phyloP scores from a whole-genome alignment of 257 asterid species.

The Pogostemon cablin region DNA sequence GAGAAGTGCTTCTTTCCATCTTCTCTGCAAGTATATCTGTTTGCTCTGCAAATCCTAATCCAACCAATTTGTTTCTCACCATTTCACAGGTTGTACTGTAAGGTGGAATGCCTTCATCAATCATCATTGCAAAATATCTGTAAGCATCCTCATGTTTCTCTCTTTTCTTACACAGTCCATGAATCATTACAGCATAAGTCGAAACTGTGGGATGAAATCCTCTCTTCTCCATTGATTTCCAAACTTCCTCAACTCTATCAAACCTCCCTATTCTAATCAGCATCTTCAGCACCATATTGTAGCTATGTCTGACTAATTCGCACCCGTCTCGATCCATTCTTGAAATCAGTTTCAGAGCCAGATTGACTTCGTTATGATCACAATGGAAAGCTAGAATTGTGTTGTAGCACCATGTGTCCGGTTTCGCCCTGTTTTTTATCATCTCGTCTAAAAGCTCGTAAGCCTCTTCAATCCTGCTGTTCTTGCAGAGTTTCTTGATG shows the following conservation, averaged over 20 bases:
- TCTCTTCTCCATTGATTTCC: slow-evolving; percentile 73
- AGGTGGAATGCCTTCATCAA: slow-evolving; percentile 94
- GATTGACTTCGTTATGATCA: slow-evolving; percentile 75
- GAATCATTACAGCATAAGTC: slow-evolving; percentile 84
- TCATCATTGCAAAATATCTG: slow-evolving; percentile 75
- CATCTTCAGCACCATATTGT: slow-evolving; percentile 88
- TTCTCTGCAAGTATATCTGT: slow-evolving; percentile 74
- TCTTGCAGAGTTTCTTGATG: slow-evolving; percentile 75
- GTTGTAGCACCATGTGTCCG: slow-evolving; percentile 82
- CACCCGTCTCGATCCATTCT: slow-evolving; percentile 60
- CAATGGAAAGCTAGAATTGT: slow-evolving; percentile 67
- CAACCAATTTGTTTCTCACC: slow-evolving; percentile 74
- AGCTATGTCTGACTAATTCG: slow-evolving; percentile 61
- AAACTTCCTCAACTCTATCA: slow-evolving; percentile 66
- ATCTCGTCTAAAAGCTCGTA: slow-evolving; percentile 74
- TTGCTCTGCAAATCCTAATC: slow-evolving; percentile 65
- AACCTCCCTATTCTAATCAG: slow-evolving; percentile 79
- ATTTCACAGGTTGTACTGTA: slow-evolving; percentile 55
- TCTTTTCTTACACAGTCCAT: slow-evolving; percentile 80
- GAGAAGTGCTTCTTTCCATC: slow-evolving; percentile 79
- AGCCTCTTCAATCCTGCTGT: slow-evolving; percentile 66
- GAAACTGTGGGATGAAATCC: slow-evolving; percentile 78
- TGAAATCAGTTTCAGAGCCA: slow-evolving; percentile 59
- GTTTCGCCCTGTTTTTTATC: slow-evolving; percentile 51
- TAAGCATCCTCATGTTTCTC: slow-evolving; percentile 76